Conservation (phyloP, 2,329 filamentous ascomycete genomes). For the Davidsoniella virescens region DNA sequence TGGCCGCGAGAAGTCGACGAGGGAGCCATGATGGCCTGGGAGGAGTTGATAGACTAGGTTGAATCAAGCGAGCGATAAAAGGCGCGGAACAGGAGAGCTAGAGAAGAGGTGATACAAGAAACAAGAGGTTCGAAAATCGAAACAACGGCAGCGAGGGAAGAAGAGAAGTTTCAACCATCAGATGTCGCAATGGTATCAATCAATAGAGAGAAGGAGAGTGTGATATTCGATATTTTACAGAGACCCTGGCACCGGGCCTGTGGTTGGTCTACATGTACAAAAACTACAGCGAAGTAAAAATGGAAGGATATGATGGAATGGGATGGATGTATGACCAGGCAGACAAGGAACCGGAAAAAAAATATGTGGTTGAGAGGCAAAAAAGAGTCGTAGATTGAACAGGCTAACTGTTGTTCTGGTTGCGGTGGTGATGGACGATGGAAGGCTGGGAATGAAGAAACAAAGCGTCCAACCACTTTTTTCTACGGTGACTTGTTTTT, state of each 20-base stretch:
- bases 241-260: neutral
- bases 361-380: neutral
- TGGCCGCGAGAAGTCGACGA: constrained; percentile 21
- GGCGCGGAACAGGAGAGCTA: neutral
- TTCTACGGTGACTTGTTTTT: neutral
- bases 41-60: neutral
- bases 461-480: constrained; percentile 7
- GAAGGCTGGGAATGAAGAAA: constrained; percentile 7
- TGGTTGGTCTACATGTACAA: neutral
- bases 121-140: neutral
- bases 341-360: neutral
- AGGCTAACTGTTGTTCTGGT: constrained; percentile 2
- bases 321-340: neutral
- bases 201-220: neutral
- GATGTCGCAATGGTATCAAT: neutral
- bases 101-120: neutral
- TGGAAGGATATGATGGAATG: neutral
- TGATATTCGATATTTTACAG: neutral
- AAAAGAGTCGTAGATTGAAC: neutral
- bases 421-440: constrained; percentile 7
- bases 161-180: neutral
- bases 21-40: neutral
- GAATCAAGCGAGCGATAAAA: neutral
- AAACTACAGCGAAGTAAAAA: neutral
- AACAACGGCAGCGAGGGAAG: neutral